Evolutionary conservation across 2,329 filamentous ascomycete species (phyloP), one percentile per base, ranked within the genome.

Genomic region (Apiospora kogelbergensis): DNA sequence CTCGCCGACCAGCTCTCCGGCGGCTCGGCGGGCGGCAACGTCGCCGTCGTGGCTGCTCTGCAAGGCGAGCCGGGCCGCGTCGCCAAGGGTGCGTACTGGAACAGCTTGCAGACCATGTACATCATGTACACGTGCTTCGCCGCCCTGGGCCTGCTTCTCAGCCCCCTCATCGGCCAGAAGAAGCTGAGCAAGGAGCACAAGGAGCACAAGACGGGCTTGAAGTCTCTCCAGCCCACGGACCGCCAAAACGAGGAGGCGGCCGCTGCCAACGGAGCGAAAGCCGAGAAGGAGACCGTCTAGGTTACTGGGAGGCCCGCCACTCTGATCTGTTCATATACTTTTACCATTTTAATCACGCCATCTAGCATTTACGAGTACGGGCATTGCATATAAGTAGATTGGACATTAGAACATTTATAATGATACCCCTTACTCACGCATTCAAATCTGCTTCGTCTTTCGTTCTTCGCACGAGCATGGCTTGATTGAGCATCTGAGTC

Each of bases 121-220:
- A 87, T 88, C 67, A 82, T 89, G 70, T 89, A 86, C 72, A 83
- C 84, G 0, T 83, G 80, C 24, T 81, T 88, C 64, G 80, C 84
- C 0, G 85, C 77, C 1, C 67, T 84, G 0, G 87, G 85, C 0
- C 75, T 89, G 10, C 37, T 85, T 5, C 74, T 84, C 30, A 84
- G 84, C 64, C 75, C 85, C 40, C 82, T 86, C 41, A 78, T 90
- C 65, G 78, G 80, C 44, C 84, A 85, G 72, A 81, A 80, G 67
- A 82, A 80, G 71, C 79, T 90, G 68, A 88, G 83, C 78, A 86
- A 84, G 72, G 81, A 86, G 40, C 87, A 90, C 69, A 80, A 83
- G 44, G 87, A 88, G 77, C 84, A 88, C 75, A 87, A 88, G 81
- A 90, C 88, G 0, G 88, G 88, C 0, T 74, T 90, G 68, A 78